These are phyloP conservation scores for Erodium chrysanthum DNA, from an alignment of 441 rosid genomes.

Conservation along the genomic window DNA sequence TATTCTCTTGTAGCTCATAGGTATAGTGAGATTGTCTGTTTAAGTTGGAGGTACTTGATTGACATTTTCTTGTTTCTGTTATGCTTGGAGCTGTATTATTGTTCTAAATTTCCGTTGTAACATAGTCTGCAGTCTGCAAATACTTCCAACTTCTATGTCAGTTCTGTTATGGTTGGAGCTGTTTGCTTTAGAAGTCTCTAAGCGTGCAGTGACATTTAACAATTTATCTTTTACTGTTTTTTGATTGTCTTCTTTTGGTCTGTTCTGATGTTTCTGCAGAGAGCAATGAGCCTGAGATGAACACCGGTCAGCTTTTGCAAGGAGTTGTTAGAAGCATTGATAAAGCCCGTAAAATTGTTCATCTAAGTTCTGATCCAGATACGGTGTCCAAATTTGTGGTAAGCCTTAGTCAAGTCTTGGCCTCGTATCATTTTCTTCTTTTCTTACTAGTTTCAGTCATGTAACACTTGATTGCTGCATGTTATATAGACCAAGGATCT, in stretches of 20 bases:
- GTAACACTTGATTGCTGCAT: conserved; percentile 15
- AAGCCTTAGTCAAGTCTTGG: conserved; percentile 23
- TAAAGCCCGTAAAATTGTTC: conserved; percentile 62
- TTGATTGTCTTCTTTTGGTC: conserved; percentile 11
- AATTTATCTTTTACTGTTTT: neutral
- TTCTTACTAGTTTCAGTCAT: neutral
- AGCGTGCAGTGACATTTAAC: neutral
- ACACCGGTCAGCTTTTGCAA: conserved; percentile 65
- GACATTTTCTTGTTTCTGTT: neutral
- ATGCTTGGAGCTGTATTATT: too few relatives aligned
- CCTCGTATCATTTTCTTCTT: conserved; percentile 7
- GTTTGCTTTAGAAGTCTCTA: neutral
- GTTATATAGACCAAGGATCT: conserved; percentile 68
- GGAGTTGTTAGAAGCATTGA: conserved; percentile 70
- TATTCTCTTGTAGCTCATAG: neutral
- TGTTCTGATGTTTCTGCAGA: conserved; percentile 25
- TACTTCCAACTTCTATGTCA: too few relatives aligned
- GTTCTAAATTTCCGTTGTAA: too few relatives aligned
- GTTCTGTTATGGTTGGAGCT: neutral
- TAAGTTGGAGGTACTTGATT: conserved; percentile 1
- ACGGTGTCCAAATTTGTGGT: conserved; percentile 72
- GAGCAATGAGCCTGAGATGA: conserved; percentile 30
- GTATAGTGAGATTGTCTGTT: neutral
- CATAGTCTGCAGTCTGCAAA: too few relatives aligned
- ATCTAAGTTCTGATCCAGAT: conserved; percentile 59